A percentile compares a stretch with the other conserved stretches of the same genome.
These are phyloP conservation scores for Thielaviopsis punctulata DNA, from an alignment of 2,329 filamentous ascomycete genomes.

Conservation along the genomic window DNA sequence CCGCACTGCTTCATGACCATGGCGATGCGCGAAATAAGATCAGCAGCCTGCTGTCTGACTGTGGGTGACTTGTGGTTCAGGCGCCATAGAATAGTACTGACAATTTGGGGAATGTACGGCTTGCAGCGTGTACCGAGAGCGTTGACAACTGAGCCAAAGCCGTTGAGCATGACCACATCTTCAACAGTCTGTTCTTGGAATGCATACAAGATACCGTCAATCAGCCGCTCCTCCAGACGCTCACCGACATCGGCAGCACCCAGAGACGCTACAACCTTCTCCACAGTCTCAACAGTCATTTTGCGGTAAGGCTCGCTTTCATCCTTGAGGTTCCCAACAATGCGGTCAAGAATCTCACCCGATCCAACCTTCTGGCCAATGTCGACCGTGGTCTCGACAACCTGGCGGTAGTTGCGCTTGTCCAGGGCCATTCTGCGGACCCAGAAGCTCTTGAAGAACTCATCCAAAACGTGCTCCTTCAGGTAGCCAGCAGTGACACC, in stretches of 20 bases:
- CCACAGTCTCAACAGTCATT: constrained; percentile 96
- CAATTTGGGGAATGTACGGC: constrained; percentile 90
- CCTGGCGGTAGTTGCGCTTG: constrained; percentile 93
- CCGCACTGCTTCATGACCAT: constrained; percentile 99
- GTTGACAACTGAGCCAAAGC: constrained; percentile 94
- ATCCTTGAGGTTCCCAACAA: constrained; percentile 92
- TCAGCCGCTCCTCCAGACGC: constrained; percentile 77
- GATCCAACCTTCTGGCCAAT: constrained; percentile 96
- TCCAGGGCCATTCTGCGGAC: constrained; percentile 91
- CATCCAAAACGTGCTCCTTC: constrained; percentile 84
- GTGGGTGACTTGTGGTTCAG: constrained; percentile 97
- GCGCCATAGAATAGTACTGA: constrained; percentile 88
- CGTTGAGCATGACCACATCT: constrained; percentile 89
- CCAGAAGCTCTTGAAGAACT: constrained; percentile 99
- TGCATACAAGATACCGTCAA: constrained; percentile 86
- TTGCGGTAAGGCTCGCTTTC: constrained; percentile 96
- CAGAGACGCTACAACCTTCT: constrained; percentile 86
- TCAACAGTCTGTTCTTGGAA: constrained; percentile 98
- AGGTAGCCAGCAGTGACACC: constrained; percentile 90
- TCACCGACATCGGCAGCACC: constrained; percentile 90
- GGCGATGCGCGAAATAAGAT: constrained; percentile 89
- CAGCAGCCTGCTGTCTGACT: constrained; percentile 89
- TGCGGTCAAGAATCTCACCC: constrained; percentile 80
- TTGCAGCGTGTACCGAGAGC: constrained; percentile 87
- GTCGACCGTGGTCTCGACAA: constrained; percentile 95